Conservation (phyloP, 2,329 filamentous ascomycete species). For the Phoma sp. region DNA sequence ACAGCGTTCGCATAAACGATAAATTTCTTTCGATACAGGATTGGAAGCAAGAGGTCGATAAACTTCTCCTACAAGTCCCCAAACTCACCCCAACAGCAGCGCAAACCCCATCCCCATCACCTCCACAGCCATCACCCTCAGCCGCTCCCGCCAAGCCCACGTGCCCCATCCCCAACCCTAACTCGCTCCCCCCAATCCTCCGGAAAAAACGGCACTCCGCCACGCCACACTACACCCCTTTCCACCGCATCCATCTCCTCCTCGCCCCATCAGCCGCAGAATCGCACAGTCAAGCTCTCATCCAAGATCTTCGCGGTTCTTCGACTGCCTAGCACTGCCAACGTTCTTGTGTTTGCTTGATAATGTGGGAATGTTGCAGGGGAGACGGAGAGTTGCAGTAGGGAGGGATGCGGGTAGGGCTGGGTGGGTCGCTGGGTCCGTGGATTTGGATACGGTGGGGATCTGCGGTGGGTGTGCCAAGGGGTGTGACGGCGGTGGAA, state of each 20-base stretch:
- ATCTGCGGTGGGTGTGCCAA: neutral
- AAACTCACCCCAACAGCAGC: too few relatives aligned
- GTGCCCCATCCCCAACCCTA: neutral
- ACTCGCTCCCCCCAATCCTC: neutral
- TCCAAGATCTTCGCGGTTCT: neutral
- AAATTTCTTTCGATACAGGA: too few relatives aligned
- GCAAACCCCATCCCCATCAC: too few relatives aligned
- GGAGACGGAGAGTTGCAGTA: neutral
- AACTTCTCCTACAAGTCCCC: too few relatives aligned
- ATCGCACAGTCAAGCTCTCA: neutral
- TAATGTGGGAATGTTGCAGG: too few relatives aligned
- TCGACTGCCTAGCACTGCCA: neutral
- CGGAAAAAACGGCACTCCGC: slow-evolving; percentile 2
- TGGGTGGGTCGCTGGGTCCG: neutral
- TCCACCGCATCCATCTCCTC: neutral
- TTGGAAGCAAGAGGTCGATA: too few relatives aligned
- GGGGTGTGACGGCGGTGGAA: neutral
- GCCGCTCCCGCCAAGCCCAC: slow-evolving; percentile 10
- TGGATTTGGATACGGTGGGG: neutral
- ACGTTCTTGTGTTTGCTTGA: slow-evolving; percentile 1
- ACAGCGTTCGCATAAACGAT: too few relatives aligned
- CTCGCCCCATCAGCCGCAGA: too few relatives aligned
- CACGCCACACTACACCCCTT: neutral
- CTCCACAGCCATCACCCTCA: neutral
- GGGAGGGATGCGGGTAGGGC: neutral